A percentile compares a stretch with the other conserved stretches of the same genome.
These are phyloP conservation scores for Ceratocystis variospora DNA, from an alignment of 2,329 filamentous ascomycete species.

Conservation along the genomic window DNA sequence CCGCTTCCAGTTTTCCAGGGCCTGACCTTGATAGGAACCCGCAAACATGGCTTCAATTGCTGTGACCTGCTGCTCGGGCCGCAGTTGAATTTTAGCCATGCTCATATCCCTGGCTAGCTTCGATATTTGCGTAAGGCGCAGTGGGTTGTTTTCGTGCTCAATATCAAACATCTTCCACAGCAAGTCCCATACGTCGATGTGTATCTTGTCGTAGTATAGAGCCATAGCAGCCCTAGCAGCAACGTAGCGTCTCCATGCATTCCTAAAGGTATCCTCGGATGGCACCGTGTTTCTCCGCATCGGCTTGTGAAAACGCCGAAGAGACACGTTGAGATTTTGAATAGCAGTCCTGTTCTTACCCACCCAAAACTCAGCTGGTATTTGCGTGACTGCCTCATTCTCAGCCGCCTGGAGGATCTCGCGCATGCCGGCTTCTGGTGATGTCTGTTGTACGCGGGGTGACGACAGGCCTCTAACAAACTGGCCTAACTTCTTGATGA, in stretches of 20 bases:
- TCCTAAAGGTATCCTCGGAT: slow-evolving; percentile 28
- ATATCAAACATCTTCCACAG: slow-evolving; percentile 51
- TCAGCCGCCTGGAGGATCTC: slow-evolving; percentile 17
- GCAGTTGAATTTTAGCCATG: slow-evolving; percentile 41
- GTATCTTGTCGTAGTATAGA: slow-evolving; percentile 40
- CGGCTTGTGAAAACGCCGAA: slow-evolving; percentile 18
- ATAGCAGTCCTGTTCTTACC: slow-evolving; percentile 5
- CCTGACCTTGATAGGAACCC: slow-evolving; percentile 44
- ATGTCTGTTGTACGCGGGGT: slow-evolving; percentile 8
- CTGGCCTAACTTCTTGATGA: slow-evolving; percentile 15
- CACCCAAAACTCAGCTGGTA: slow-evolving; percentile 6
- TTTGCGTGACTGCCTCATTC: slow-evolving; percentile 13
- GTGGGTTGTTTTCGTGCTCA: slow-evolving; percentile 35
- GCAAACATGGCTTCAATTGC: slow-evolving; percentile 56
- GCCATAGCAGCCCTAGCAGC: slow-evolving; percentile 33
- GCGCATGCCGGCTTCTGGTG: background rate
- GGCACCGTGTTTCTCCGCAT: slow-evolving; percentile 12
- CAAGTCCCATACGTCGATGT: slow-evolving; percentile 46
- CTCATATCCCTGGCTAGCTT: slow-evolving; percentile 53
- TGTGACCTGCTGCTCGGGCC: slow-evolving; percentile 45
- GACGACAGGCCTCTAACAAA: slow-evolving; percentile 17
- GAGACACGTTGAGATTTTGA: slow-evolving; percentile 14
- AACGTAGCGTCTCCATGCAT: slow-evolving; percentile 39
- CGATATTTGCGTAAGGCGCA: slow-evolving; percentile 48
- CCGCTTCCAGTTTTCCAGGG: slow-evolving; percentile 50